Conservation (phyloP, 257 asterid genomes). For the Plantago major region DNA sequence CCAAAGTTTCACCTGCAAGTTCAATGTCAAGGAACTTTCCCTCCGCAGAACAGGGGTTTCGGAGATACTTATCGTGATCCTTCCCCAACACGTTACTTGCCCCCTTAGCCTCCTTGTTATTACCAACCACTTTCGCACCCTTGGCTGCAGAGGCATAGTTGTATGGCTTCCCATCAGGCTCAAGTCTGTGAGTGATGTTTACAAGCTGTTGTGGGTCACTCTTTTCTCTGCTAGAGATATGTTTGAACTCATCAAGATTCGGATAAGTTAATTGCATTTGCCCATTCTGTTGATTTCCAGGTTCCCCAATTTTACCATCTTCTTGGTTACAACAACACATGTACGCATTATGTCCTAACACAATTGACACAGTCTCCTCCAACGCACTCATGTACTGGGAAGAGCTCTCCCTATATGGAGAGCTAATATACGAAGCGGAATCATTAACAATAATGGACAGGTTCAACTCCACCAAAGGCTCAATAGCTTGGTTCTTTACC, state of each 20-base stretch:
- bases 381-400: slow-evolving; percentile 33
- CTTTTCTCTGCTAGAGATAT: slow-evolving; percentile 49
- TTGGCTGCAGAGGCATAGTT: slow-evolving; percentile 86
- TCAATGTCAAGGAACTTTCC: slow-evolving; percentile 72
- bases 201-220: slow-evolving; percentile 43
- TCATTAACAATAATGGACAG: slow-evolving; percentile 28
- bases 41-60: slow-evolving; percentile 79
- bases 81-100: slow-evolving; percentile 72
- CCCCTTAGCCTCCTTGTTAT: slow-evolving; percentile 88
- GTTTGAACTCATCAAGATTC: slow-evolving; percentile 71
- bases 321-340: slow-evolving; percentile 41
- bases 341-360: slow-evolving; percentile 41
- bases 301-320: slow-evolving; percentile 23
- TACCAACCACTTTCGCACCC: slow-evolving; percentile 90
- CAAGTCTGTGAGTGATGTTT: slow-evolving; percentile 77
- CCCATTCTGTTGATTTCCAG: slow-evolving; percentile 33
- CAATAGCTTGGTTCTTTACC: slow-evolving; percentile 25
- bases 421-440: slow-evolving; percentile 21
- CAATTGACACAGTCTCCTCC: slow-evolving; percentile 41
- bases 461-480: slow-evolving; percentile 27
- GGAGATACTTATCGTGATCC: slow-evolving; percentile 84
- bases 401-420: slow-evolving; percentile 26
- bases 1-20: slow-evolving; percentile 81
- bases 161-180: slow-evolving; percentile 84
- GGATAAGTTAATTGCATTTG: slow-evolving; percentile 52